A percentile compares a stretch with the other conserved stretches of the same genome.
These are phyloP conservation scores for Aciculoconidium aculeatum DNA, from an alignment of 805 yeast genomes.

Conservation along the genomic window DNA sequence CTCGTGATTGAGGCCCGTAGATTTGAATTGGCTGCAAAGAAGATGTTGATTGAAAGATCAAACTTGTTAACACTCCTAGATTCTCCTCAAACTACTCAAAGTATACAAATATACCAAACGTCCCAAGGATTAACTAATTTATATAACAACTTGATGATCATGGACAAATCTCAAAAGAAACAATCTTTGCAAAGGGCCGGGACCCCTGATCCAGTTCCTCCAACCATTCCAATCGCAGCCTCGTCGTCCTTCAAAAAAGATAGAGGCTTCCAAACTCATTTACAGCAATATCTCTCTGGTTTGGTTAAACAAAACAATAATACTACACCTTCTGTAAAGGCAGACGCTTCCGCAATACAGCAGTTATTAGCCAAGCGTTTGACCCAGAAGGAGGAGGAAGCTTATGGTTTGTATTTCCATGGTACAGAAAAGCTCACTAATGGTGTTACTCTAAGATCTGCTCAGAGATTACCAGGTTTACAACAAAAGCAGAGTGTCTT, in stretches of 20 bases:
- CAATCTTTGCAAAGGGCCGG: conserved; percentile 39
- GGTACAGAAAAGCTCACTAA: conserved; percentile 61
- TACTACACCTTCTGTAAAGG: conserved; percentile 20
- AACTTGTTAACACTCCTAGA: conserved; percentile 74
- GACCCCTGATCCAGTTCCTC: conserved; percentile 47
- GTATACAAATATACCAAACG: conserved; percentile 69
- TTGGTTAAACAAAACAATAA: conserved; percentile 29
- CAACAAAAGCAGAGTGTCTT: conserved; percentile 63
- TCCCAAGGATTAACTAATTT: conserved; percentile 88
- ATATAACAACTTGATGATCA: conserved; percentile 68
- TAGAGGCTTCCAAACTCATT: conserved; percentile 38
- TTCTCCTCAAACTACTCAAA: conserved; percentile 74
- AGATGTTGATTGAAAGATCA: conserved; percentile 77
- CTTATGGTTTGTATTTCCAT: conserved; percentile 78
- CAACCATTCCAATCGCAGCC: conserved; percentile 52
- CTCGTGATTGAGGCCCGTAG: conserved; percentile 87
- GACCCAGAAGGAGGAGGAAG: conserved; percentile 72
- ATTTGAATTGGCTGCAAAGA: conserved; percentile 87
- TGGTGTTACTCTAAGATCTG: conserved; percentile 79
- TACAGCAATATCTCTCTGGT: conserved; percentile 37
- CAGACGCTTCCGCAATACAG: conserved; percentile 35
- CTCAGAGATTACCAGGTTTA: conserved; percentile 40
- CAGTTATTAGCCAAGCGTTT: conserved; percentile 49
- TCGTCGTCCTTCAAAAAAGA: conserved; percentile 43
- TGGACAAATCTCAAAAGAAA: conserved; percentile 56